Evolutionary conservation across 495 filamentous ascomycete genomes (phyloP).

Genomic region (Daldinia concentrica): DNA sequence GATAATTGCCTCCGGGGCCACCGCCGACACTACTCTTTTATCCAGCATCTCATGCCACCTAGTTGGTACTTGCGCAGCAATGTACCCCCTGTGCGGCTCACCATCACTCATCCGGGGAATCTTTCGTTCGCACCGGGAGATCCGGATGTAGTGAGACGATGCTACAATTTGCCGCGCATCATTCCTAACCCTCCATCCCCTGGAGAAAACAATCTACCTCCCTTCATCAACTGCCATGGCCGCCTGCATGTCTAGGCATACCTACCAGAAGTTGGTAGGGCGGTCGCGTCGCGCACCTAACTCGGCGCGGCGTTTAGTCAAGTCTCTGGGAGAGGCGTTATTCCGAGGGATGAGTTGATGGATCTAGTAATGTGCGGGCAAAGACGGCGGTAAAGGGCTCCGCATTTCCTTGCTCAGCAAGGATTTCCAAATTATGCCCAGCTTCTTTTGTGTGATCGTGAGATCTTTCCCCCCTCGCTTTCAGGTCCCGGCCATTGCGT

Average conservation of each 20-base stretch:
- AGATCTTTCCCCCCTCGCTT: slow-evolving; percentile 46
- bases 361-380: slow-evolving; percentile 33
- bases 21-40: slow-evolving; percentile 25
- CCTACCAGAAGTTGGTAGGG: slow-evolving; percentile 12
- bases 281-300: slow-evolving; percentile 21
- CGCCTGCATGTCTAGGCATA: slow-evolving; percentile 15
- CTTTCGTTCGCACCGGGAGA: slow-evolving; percentile 35
- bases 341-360: slow-evolving; percentile 18
- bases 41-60: slow-evolving; percentile 46
- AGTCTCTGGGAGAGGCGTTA: slow-evolving; percentile 28
- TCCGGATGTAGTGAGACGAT: slow-evolving; percentile 47
- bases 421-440: slow-evolving; percentile 41
- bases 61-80: slow-evolving; percentile 37
- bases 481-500: slow-evolving; percentile 41
- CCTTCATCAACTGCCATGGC: slow-evolving; percentile 34
- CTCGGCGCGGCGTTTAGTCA: slow-evolving; percentile 45
- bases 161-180: slow-evolving; percentile 41
- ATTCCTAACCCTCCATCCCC: slow-evolving; percentile 35
- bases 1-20: slow-evolving; percentile 27
- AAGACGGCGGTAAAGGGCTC: slow-evolving; percentile 45
- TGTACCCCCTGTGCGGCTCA: slow-evolving; percentile 27
- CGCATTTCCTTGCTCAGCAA: slow-evolving; percentile 44
- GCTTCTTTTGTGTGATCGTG: slow-evolving; percentile 44
- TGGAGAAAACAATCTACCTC: slow-evolving; percentile 14
- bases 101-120: slow-evolving; percentile 36